These are phyloP conservation scores for Eucalyptus caleyi DNA, from an alignment of 345 rosid genomes.

Conservation along the genomic window DNA sequence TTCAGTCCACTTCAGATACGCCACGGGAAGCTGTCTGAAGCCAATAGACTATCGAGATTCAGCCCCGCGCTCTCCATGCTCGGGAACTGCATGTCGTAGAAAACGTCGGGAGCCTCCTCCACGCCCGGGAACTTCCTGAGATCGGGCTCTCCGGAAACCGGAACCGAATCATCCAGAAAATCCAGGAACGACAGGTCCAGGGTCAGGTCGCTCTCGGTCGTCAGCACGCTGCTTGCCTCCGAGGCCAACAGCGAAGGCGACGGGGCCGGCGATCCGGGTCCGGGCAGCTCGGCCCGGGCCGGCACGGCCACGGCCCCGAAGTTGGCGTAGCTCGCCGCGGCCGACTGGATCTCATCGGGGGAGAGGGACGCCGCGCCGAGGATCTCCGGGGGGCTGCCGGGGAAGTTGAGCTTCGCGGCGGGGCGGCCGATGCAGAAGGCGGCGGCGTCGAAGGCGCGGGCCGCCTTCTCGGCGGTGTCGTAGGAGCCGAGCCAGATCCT, in stretches of 20 bases:
- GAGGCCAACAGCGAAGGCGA: background rate
- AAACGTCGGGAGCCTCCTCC: background rate
- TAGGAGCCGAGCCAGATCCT: slow-evolving; percentile 11
- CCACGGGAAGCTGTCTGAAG: background rate
- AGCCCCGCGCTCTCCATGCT: background rate
- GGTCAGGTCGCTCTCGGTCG: background rate
- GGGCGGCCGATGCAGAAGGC: slow-evolving; percentile 4
- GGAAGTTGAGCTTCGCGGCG: slow-evolving; percentile 5
- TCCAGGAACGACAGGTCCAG: background rate
- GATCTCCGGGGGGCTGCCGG: background rate
- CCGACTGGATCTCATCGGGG: background rate
- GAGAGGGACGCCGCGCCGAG: background rate
- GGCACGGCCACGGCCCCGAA: background rate
- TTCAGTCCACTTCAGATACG: background rate
- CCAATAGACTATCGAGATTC: background rate
- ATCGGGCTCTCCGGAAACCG: background rate
- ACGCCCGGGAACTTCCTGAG: background rate
- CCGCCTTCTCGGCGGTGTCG: slow-evolving; percentile 5
- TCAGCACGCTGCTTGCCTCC: background rate
- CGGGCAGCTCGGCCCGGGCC: background rate
- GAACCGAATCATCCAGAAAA: background rate
- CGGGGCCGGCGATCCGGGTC: background rate
- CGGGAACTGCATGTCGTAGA: background rate
- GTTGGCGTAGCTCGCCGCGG: slow-evolving; percentile 3
- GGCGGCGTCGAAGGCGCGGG: slow-evolving; percentile 14